A percentile compares a stretch with the other conserved stretches of the same genome.
Conservation (phyloP, 768 basidiomycete genomes). For the Mycena floridula region DNA sequence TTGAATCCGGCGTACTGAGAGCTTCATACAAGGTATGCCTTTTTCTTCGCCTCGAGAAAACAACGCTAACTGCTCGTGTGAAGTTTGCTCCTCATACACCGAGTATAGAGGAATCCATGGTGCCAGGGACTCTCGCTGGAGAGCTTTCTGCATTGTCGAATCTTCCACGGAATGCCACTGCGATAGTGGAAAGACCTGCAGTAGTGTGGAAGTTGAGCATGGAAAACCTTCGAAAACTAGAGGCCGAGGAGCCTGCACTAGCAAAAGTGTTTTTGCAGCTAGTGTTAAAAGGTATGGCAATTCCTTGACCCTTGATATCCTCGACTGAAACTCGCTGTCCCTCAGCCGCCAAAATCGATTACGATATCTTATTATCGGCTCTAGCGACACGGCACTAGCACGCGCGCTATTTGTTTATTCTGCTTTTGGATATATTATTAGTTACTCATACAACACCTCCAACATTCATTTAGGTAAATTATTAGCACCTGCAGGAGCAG, state of each 20-base stretch:
- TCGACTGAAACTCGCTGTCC: background rate
- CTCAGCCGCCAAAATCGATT: constrained; percentile 56
- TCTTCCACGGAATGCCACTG: constrained; percentile 78
- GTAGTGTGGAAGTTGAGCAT: constrained; percentile 77
- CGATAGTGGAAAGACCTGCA: constrained; percentile 71
- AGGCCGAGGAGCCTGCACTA: constrained; percentile 59
- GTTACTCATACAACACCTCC: too few relatives aligned
- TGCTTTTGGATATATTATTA: too few relatives aligned
- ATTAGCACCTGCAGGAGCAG: too few relatives aligned
- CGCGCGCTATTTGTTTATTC: too few relatives aligned
- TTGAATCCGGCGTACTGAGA: constrained; percentile 80
- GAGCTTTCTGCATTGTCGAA: constrained; percentile 83
- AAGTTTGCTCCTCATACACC: constrained; percentile 63
- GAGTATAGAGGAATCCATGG: constrained; percentile 84
- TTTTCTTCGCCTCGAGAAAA: background rate
- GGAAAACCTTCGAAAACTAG: constrained; percentile 52
- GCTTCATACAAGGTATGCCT: constrained; percentile 56
- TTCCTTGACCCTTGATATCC: background rate
- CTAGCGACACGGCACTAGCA: constrained; percentile 34
- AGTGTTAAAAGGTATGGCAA: constrained; percentile 70
- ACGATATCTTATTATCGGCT: constrained; percentile 52
- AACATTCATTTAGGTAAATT: too few relatives aligned
- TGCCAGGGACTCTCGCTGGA: constrained; percentile 87
- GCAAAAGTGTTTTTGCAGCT: constrained; percentile 61
- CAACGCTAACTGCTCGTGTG: background rate